Conservation (phyloP, 2,329 filamentous ascomycete species). For the Tolypocladium nubicola region DNA sequence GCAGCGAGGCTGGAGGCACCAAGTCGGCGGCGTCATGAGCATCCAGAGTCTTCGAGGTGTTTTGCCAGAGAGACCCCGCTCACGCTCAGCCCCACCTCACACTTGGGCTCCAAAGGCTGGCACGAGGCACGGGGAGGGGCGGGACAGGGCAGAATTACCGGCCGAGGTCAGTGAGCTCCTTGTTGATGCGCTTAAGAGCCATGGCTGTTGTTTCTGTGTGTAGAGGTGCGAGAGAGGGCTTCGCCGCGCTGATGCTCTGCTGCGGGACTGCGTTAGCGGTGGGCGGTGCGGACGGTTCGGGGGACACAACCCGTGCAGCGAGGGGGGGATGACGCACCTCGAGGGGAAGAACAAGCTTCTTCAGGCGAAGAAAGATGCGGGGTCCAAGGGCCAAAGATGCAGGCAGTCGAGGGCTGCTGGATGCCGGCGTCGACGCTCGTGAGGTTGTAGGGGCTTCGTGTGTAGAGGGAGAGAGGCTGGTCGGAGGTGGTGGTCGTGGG, state of each 20-base stretch:
- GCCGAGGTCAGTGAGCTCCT: conserved; percentile 83
- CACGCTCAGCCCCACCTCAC: conserved; percentile 25
- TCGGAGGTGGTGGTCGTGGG: not conserved
- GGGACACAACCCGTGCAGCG: conserved; percentile 4
- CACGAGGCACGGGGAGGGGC: conserved; percentile 4
- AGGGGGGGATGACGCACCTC: conserved; percentile 16
- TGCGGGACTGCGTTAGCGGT: conserved; percentile 15
- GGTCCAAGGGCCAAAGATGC: conserved; percentile 1
- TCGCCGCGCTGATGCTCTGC: conserved; percentile 14
- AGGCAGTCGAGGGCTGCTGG: not conserved
- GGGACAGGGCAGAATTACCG: conserved; percentile 48
- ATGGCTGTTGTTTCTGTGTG: conserved; percentile 37
- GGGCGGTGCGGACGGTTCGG: conserved; percentile 5
- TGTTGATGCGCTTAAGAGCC: conserved; percentile 92
- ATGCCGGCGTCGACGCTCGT: not conserved
- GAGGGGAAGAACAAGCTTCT: conserved; percentile 8
- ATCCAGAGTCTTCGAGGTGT: conserved; percentile 7
- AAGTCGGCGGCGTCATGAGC: conserved; percentile 4
- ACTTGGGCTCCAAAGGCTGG: conserved; percentile 16
- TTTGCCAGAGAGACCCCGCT: conserved; percentile 22
- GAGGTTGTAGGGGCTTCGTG: not conserved
- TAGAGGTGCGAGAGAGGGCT: conserved; percentile 8
- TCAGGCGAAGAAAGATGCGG: conserved; percentile 9
- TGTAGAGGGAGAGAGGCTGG: not conserved
- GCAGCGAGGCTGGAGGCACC: not conserved